A percentile compares a stretch with the other conserved stretches of the same genome.
phyloP scores from a whole-genome alignment of 2,329 filamentous ascomycete genomes.

The Neopestalotiopsis sp. region DNA sequence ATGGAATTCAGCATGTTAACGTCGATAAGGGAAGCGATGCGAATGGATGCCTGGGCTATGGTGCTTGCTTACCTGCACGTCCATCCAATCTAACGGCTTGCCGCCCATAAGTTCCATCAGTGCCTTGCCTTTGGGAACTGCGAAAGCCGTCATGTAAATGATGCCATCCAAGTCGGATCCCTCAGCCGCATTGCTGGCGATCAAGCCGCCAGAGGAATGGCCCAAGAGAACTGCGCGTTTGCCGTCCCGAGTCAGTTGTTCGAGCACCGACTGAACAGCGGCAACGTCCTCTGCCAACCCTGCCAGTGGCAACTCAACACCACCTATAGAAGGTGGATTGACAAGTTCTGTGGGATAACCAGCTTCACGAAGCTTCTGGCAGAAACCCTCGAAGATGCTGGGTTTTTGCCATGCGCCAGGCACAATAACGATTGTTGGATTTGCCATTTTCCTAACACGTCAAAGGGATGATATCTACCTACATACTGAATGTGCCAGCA shows the following conservation, averaged over 20 bases:
- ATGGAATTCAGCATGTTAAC: not conserved
- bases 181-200: slow-evolving; percentile 19
- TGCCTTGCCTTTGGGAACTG: slow-evolving; percentile 18
- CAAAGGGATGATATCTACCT: not conserved
- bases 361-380: slow-evolving; percentile 5
- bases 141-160: slow-evolving; percentile 19
- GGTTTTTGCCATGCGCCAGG: slow-evolving; percentile 21
- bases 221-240: slow-evolving; percentile 10
- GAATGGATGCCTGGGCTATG: not conserved
- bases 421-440: slow-evolving; percentile 20
- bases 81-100: slow-evolving; percentile 24
- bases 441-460: slow-evolving; percentile 7
- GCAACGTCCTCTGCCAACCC: slow-evolving; percentile 17
- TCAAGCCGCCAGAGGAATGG: slow-evolving; percentile 19
- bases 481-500: too few species aligned
- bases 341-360: slow-evolving; percentile 17
- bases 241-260: slow-evolving; percentile 4
- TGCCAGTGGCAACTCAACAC: slow-evolving; percentile 16
- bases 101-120: slow-evolving; percentile 24
- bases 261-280: slow-evolving; percentile 17
- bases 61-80: slow-evolving; percentile 21
- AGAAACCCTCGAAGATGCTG: not conserved
- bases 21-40: not conserved
- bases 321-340: slow-evolving; percentile 15
- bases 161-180: slow-evolving; percentile 17